Evolutionary conservation across 805 yeast genomes (phyloP).

Genomic region (Lachancea sp.): DNA sequence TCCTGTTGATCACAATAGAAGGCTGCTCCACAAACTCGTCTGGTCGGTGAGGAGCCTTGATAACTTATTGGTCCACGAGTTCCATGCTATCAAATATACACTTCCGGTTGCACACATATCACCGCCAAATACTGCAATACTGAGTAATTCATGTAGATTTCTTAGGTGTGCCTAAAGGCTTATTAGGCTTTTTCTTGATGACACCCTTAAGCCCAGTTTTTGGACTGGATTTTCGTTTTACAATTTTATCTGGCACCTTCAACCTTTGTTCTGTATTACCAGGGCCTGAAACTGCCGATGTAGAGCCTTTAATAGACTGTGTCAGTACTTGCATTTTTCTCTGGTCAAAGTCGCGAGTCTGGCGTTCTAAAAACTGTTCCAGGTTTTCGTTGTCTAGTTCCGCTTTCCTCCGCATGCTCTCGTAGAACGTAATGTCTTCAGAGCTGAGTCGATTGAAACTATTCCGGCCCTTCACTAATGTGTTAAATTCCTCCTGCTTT

Average conservation of each 20-base stretch:
- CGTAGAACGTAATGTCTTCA: slow-evolving; percentile 18
- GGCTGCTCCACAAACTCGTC: no score
- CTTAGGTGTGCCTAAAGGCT: not conserved
- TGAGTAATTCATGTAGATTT: not conserved
- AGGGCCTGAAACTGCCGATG: not conserved
- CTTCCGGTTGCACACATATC: no score
- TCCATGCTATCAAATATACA: no score
- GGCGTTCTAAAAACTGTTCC: slow-evolving; percentile 9
- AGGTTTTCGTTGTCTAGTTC: slow-evolving; percentile 9
- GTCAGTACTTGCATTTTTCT: slow-evolving; percentile 1
- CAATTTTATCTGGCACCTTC: not conserved
- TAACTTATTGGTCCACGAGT: no score
- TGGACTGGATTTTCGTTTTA: not conserved
- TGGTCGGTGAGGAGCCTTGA: no score
- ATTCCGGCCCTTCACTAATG: slow-evolving; percentile 22
- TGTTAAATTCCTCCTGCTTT: slow-evolving; percentile 24
- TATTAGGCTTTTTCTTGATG: slow-evolving; percentile 2
- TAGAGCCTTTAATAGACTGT: not conserved
- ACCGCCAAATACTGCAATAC: no score
- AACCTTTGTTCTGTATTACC: not conserved
- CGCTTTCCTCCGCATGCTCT: slow-evolving; percentile 3
- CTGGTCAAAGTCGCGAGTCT: slow-evolving; percentile 10
- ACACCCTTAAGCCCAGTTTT: slow-evolving; percentile 7
- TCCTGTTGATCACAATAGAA: no score
- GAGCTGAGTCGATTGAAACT: slow-evolving; percentile 26